phyloP scores from a whole-genome alignment of 148 eudicot genomes.

The Cornus kousa region DNA sequence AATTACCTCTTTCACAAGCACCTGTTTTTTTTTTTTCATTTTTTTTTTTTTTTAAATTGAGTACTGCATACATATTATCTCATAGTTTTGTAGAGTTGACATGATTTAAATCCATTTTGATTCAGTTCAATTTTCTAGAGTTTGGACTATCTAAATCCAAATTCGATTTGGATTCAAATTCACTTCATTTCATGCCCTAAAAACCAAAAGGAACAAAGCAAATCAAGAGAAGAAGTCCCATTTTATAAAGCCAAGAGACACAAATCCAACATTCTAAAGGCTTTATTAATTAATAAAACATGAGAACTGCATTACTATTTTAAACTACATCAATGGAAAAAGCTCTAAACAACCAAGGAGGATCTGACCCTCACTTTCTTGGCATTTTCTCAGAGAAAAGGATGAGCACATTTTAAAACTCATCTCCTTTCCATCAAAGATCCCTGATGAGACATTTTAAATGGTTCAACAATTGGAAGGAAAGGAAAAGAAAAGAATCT shows the following conservation, averaged over 20 bases:
- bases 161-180: no score
- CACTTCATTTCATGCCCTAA: no score
- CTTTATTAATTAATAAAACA: neutral
- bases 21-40: no score
- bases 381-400: conserved; percentile 13
- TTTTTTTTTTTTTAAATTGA: no score
- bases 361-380: neutral
- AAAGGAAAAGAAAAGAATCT: neutral
- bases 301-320: neutral
- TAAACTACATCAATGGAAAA: neutral
- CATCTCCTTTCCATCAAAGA: conserved; percentile 16
- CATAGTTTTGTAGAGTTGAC: no score
- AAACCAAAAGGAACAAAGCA: no score
- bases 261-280: neutral
- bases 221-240: no score
- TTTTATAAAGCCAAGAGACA: neutral
- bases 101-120: no score
- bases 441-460: conserved; percentile 2
- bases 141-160: no score
- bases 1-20: no score
- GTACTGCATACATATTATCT: no score
- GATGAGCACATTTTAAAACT: conserved; percentile 15
- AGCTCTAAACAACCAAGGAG: neutral
- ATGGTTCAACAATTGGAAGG: neutral
- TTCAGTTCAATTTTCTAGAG: no score